phyloP scores from a whole-genome alignment of 164 flowering plant genomes.

The Dillenia turbinata region DNA sequence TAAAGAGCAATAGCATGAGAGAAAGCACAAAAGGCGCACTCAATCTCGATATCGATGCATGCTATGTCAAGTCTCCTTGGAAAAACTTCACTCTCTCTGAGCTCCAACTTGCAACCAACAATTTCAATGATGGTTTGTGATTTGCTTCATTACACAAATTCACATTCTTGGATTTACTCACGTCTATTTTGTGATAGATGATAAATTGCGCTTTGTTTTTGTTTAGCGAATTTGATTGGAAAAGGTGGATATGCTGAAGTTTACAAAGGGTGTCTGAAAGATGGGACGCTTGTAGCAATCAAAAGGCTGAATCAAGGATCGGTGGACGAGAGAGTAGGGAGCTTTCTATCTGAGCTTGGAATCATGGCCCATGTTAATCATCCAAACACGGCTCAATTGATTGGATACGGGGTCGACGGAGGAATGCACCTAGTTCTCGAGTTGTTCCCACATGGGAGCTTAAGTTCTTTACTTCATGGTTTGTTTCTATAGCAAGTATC shows the following conservation, averaged over 20 bases:
- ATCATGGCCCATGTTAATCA: constrained; percentile 68
- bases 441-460: constrained; percentile 59
- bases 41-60: constrained; percentile 30
- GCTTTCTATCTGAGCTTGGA: constrained; percentile 60
- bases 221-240: constrained; percentile 54
- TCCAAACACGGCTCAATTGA: constrained; percentile 53
- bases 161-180: too few relatives aligned
- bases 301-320: constrained; percentile 45
- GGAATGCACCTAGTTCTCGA: constrained; percentile 65
- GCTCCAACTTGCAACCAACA: constrained; percentile 69
- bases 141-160: background rate
- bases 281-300: constrained; percentile 52
- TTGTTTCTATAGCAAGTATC: background rate
- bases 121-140: constrained; percentile 59
- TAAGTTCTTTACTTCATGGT: constrained; percentile 63
- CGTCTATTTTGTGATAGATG: background rate
- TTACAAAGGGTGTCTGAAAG: constrained; percentile 41
- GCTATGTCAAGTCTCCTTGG: constrained; percentile 54
- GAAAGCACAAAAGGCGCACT: constrained; percentile 19
- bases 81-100: constrained; percentile 55
- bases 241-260: constrained; percentile 81
- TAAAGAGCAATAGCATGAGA: constrained; percentile 33
- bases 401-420: constrained; percentile 71
- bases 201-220: background rate
- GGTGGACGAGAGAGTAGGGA: constrained; percentile 43